phyloP scores from a whole-genome alignment of 257 asterid species.

The Nicotiana paniculata region DNA sequence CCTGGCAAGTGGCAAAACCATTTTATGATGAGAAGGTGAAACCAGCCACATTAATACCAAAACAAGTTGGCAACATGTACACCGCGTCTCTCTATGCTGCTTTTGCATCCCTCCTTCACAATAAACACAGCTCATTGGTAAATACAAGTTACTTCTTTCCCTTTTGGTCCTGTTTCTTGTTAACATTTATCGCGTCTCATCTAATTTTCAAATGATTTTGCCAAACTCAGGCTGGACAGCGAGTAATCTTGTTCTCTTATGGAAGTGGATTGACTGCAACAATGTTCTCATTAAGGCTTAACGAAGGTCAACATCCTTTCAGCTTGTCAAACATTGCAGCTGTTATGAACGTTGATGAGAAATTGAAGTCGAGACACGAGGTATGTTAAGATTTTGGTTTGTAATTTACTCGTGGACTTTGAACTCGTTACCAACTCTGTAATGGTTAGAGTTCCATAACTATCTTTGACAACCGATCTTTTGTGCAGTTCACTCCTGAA shows the following conservation, averaged over 20 bases:
- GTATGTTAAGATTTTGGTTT: conserved; percentile 26
- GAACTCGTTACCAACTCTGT: neutral
- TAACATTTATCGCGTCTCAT: neutral
- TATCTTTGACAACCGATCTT: neutral
- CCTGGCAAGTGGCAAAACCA: conserved; percentile 90
- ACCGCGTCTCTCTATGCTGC: conserved; percentile 98
- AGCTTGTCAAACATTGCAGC: conserved; percentile 76
- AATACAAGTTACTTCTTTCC: conserved; percentile 5
- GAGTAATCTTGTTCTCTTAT: conserved; percentile 85
- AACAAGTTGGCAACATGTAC: conserved; percentile 99
- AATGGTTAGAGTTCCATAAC: neutral
- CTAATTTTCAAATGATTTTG: neutral
- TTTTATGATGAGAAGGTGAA: conserved; percentile 76
- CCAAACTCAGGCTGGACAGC: conserved; percentile 60
- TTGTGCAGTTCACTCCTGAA: conserved; percentile 68
- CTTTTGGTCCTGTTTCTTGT: neutral
- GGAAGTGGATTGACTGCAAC: conserved; percentile 92
- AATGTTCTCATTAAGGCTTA: conserved; percentile 79
- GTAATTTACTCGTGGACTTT: neutral
- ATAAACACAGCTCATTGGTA: conserved; percentile 70
- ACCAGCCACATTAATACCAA: conserved; percentile 84
- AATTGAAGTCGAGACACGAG: conserved; percentile 87
- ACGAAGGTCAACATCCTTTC: conserved; percentile 73
- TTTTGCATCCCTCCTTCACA: conserved; percentile 86
- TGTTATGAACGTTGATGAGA: conserved; percentile 63